Percentiles rank a stretch among this genome's conserved stretches.
phyloP scores from a whole-genome alignment of 495 filamentous ascomycete genomes.

The Tuber magnatum region DNA sequence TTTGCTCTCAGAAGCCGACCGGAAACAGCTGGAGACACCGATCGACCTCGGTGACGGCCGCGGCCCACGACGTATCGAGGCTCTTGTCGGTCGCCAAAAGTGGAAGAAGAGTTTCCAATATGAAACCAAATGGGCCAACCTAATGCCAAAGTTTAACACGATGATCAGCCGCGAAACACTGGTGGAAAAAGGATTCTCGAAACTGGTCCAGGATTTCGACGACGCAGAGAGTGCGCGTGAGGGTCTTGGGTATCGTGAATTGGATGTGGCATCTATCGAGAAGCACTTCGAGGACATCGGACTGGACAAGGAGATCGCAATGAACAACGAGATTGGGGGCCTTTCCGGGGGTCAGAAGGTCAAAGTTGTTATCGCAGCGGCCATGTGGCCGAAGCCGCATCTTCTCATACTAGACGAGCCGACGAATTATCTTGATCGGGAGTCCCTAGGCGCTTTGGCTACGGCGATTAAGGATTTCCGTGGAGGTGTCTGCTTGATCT shows the following conservation, averaged over 20 bases:
- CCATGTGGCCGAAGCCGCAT: slow-evolving; percentile 99
- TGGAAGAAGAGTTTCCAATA: slow-evolving; percentile 99
- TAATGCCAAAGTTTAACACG: slow-evolving; percentile 86
- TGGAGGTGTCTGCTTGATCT: slow-evolving; percentile 97
- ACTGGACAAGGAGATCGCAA: slow-evolving; percentile 92
- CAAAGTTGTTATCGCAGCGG: slow-evolving; percentile 95
- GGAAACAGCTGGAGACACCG: slow-evolving; percentile 79
- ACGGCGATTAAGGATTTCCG: slow-evolving; percentile 96
- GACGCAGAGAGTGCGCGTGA: slow-evolving; percentile 97
- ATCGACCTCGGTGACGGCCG: slow-evolving; percentile 77
- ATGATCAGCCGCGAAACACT: slow-evolving; percentile 92
- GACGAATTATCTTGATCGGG: slow-evolving; percentile 97
- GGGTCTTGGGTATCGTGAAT: slow-evolving; percentile 86
- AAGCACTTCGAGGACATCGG: slow-evolving; percentile 98
- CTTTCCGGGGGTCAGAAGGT: slow-evolving; percentile 98
- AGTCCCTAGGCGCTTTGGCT: slow-evolving; percentile 88
- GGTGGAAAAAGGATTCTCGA: slow-evolving; percentile 72
- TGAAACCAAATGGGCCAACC: slow-evolving; percentile 87
- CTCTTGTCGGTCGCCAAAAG: slow-evolving; percentile 92
- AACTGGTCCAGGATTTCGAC: slow-evolving; percentile 94
- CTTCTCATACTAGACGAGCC: slow-evolving; percentile 96
- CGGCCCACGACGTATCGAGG: slow-evolving; percentile 70
- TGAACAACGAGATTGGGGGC: slow-evolving; percentile 96
- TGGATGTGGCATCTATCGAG: slow-evolving; percentile 85
- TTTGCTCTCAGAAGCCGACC: slow-evolving; percentile 74